A percentile compares a stretch with the other conserved stretches of the same genome.
Evolutionary conservation across 2,329 filamentous ascomycete genomes (phyloP).

Genomic region (Talaromyces atroroseus): DNA sequence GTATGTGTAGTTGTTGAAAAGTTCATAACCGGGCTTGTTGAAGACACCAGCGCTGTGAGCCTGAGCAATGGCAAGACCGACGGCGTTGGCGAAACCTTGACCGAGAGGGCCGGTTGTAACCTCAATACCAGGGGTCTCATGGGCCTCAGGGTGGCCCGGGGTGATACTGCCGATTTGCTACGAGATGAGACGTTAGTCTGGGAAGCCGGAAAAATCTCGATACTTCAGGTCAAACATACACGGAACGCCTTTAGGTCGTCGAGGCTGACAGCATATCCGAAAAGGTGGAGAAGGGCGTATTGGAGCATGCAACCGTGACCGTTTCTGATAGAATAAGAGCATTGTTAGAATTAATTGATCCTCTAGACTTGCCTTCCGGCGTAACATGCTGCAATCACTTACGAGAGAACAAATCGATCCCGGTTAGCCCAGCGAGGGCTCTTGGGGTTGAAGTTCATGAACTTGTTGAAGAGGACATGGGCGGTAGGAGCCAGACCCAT

Average conservation of each 20-base stretch:
- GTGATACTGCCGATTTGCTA: conserved; percentile 72
- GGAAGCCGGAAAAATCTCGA: conserved; percentile 7
- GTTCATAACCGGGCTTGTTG: conserved; percentile 91
- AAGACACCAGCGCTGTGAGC: conserved; percentile 83
- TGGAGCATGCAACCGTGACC: conserved; percentile 99
- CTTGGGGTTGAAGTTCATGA: conserved; percentile 99
- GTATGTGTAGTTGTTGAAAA: conserved; percentile 97
- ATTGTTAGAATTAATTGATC: conserved; percentile 9
- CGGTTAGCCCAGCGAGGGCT: conserved; percentile 96
- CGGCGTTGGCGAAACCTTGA: conserved; percentile 94
- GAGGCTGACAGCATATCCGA: conserved; percentile 78
- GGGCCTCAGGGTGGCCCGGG: conserved; percentile 91
- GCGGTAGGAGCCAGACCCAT: conserved; percentile 95
- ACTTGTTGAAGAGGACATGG: conserved; percentile 97
- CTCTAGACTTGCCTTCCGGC: neutral
- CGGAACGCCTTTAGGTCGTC: conserved; percentile 96
- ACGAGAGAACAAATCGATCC: conserved; percentile 98
- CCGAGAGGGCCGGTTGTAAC: conserved; percentile 97
- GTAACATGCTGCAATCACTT: conserved; percentile 44
- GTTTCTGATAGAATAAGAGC: conserved; percentile 57
- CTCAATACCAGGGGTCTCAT: conserved; percentile 95
- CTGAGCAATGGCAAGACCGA: conserved; percentile 95
- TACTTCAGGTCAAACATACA: conserved; percentile 50
- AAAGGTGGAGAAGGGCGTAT: conserved; percentile 95
- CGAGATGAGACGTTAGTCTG: conserved; percentile 16